Conservation (phyloP, 106 monocot genomes). For the Dactylorhiza incarnata region DNA sequence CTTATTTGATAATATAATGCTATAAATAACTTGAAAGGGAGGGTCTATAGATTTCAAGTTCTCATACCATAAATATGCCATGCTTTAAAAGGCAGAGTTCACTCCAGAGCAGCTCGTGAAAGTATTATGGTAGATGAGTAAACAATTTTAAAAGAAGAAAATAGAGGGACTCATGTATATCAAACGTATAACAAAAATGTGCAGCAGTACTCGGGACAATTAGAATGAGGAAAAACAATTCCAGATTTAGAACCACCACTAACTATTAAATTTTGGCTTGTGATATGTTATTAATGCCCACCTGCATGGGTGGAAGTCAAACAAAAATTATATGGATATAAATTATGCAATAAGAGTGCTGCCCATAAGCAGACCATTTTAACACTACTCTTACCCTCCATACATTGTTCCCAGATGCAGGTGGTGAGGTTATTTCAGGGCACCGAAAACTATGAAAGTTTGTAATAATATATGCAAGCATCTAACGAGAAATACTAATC, state of each 20-base stretch:
- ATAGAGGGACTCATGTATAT: too few relatives aligned
- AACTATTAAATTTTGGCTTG: background rate
- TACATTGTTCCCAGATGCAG: background rate
- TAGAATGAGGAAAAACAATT: background rate
- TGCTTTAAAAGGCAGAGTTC: too few relatives aligned
- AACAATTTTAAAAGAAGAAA: too few relatives aligned
- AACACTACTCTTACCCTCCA: background rate
- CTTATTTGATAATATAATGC: too few relatives aligned
- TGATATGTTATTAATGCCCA: background rate
- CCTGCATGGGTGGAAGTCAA: constrained; percentile 7
- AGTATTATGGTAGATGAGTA: too few relatives aligned
- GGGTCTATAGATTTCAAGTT: too few relatives aligned
- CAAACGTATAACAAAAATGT: too few relatives aligned
- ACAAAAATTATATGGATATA: background rate
- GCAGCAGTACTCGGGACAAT: background rate
- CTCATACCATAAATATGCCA: too few relatives aligned
- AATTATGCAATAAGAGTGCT: background rate
- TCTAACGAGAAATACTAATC: background rate
- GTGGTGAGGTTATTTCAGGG: background rate
- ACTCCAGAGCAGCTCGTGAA: too few relatives aligned
- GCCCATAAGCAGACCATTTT: background rate
- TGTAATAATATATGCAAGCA: background rate
- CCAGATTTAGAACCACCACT: background rate
- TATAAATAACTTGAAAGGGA: too few relatives aligned
- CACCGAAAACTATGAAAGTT: background rate